Conservation (phyloP, 2,329 filamentous ascomycete genomes). For the Alternaria atra region DNA sequence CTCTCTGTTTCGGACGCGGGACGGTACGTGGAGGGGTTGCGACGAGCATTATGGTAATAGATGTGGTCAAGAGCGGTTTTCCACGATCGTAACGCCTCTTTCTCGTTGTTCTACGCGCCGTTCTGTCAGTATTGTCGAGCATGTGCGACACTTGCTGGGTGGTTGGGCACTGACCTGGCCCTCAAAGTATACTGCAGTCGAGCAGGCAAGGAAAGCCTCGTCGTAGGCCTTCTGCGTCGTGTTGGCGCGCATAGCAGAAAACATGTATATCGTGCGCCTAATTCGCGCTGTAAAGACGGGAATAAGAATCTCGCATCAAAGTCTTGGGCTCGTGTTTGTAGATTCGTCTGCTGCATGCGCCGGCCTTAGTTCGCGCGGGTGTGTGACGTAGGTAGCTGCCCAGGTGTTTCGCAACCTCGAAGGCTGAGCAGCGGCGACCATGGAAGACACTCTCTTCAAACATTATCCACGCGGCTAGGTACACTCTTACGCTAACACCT, state of each 20-base stretch:
- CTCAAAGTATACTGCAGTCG: constrained; percentile 96
- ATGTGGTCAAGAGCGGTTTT: constrained; percentile 87
- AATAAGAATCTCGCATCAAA: constrained; percentile 17
- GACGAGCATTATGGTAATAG: constrained; percentile 82
- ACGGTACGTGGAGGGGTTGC: constrained; percentile 72
- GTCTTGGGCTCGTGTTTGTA: constrained; percentile 26
- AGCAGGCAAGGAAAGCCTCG: constrained; percentile 93
- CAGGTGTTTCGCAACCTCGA: constrained; percentile 17
- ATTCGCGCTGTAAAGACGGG: constrained; percentile 48
- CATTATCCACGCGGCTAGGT: constrained; percentile 12
- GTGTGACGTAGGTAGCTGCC: constrained; percentile 47
- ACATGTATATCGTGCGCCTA: constrained; percentile 14
- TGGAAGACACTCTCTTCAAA: constrained; percentile 21
- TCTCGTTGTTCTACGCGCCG: constrained; percentile 79
- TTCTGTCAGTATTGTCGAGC: constrained; percentile 5
- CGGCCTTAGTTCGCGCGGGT: constrained; percentile 35
- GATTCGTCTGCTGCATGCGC: constrained; percentile 31
- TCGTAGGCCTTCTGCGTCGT: constrained; percentile 97
- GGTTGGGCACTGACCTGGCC: constrained; percentile 70
- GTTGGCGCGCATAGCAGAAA: constrained; percentile 62
- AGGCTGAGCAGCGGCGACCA: constrained; percentile 26
- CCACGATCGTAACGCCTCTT: constrained; percentile 91
- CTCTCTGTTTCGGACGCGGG: constrained; percentile 84
- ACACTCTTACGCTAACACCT: constrained; percentile 2
- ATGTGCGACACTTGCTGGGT: background rate